Conservation (phyloP, 371 early-diverging fungal genomes). For the Syncephalis fuscata region DNA sequence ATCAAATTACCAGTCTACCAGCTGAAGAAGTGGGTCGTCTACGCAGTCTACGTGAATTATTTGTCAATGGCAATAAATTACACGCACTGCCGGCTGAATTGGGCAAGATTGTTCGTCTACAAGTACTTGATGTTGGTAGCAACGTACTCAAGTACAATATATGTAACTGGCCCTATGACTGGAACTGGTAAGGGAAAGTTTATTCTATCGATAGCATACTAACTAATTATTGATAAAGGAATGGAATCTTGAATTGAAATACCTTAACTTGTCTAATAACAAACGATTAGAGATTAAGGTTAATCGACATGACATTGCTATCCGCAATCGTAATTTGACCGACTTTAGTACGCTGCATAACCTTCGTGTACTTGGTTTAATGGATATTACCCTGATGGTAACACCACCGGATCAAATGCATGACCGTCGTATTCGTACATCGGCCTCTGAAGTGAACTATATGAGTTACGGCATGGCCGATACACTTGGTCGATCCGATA, state of each 20-base stretch:
- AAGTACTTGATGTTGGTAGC: constrained; percentile 71
- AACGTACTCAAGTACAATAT: constrained; percentile 85
- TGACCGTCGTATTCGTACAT: constrained; percentile 71
- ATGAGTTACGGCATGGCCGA: constrained; percentile 84
- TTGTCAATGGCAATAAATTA: constrained; percentile 80
- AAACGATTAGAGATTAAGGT: constrained; percentile 73
- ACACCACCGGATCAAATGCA: constrained; percentile 66
- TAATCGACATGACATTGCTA: constrained; percentile 13
- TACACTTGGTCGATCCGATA: constrained; percentile 40
- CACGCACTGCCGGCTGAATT: constrained; percentile 85
- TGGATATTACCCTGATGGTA: constrained; percentile 76
- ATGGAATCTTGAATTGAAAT: constrained; percentile 78
- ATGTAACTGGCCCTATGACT: constrained; percentile 89
- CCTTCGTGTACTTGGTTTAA: constrained; percentile 65
- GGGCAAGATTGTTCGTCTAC: constrained; percentile 54
- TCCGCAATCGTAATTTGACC: constrained; percentile 38
- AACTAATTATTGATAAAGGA: constrained; percentile 26
- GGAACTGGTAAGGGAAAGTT: constrained; percentile 64
- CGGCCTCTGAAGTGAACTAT: constrained; percentile 57
- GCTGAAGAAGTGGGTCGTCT: constrained; percentile 72
- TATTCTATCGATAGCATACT: neutral
- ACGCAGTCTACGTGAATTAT: constrained; percentile 43
- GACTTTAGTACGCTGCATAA: constrained; percentile 60
- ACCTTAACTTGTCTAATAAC: constrained; percentile 83
- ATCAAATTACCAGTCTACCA: constrained; percentile 66